Evolutionary conservation across 129 eudicot genomes (phyloP), one percentile per base, ranked within the genome.

Genomic region (Apium graveolens): DNA sequence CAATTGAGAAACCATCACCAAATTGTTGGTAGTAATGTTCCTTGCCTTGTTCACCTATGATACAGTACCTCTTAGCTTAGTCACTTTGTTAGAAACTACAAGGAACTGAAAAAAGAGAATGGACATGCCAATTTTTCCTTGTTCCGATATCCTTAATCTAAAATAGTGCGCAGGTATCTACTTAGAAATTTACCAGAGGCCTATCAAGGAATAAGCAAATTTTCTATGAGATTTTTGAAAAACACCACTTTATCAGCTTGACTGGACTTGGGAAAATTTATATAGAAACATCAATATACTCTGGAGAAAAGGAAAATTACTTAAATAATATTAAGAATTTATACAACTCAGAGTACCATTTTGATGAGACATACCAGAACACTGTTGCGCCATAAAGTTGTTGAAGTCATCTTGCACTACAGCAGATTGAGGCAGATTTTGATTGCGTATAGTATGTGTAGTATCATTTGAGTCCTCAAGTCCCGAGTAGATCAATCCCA

Each of bases 361-460:
- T 60, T 21, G 38, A 66, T 74, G 70, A 79, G 69, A 76, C 57
- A 80, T 73, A 92, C 98, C 96, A 89, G 89, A 77, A 74, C 85
- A 81, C 42, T 83, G 87, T 71, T 81, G 87, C 74, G 55, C 70
- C 73, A 62, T 72, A 66, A 45, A 83, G 80, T 48, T 85, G 80
- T 78, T 81, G 77, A 81, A 76, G 81, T 81, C 80, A 80, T 78
- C 80, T 80, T 63, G 85, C 76, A 82, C 76, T 74, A 31, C 87
- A 73, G 85, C 78, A 85, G 82, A 85, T 53, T 27, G 70, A 62
- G 45, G 49, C 65, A 80, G 78, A 74, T 38, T 75, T 53, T 78
- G 89, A 79, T 79, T 87, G 45, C 26, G n/a, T 63, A 84, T 73
- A 16, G 78, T 48, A 84, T 84, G 76, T 42, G 73, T 90, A 24